Conservation (phyloP, 202 grass and related monocot species). For the Hordeum pubiflorum region DNA sequence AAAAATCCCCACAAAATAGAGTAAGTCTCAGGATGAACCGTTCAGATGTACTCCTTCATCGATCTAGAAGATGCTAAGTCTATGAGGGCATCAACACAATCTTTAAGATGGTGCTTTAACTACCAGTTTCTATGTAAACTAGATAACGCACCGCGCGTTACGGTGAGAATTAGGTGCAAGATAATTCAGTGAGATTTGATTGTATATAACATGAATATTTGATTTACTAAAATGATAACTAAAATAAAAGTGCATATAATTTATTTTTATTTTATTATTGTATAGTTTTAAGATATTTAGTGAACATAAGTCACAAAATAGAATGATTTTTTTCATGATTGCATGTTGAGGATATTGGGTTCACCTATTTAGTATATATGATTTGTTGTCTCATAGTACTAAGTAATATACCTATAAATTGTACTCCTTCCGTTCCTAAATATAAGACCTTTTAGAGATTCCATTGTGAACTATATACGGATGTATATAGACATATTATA, state of each 20-base stretch:
- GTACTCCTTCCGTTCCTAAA: neutral
- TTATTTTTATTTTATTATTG: neutral
- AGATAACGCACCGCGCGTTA: neutral
- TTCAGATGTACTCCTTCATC: neutral
- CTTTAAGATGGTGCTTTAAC: neutral
- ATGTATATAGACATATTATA: too few species aligned
- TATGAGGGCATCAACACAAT: too few species aligned
- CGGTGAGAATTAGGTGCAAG: neutral
- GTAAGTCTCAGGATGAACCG: neutral
- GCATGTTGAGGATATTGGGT: neutral
- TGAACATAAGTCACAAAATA: neutral
- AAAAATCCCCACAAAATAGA: neutral
- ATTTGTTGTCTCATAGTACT: neutral
- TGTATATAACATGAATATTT: neutral
- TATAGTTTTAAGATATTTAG: neutral
- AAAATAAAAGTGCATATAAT: neutral
- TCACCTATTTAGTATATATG: neutral
- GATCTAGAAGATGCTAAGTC: neutral
- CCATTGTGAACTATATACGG: too few species aligned
- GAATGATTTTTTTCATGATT: neutral
- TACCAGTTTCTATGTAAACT: neutral
- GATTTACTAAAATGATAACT: neutral
- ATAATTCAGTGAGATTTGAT: neutral
- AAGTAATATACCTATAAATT: neutral
- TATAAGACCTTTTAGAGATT: too few species aligned